These are phyloP conservation scores for Cryptococcus hybrid DNA, from an alignment of 1,284 basidiomycete genomes.

Conservation along the genomic window DNA sequence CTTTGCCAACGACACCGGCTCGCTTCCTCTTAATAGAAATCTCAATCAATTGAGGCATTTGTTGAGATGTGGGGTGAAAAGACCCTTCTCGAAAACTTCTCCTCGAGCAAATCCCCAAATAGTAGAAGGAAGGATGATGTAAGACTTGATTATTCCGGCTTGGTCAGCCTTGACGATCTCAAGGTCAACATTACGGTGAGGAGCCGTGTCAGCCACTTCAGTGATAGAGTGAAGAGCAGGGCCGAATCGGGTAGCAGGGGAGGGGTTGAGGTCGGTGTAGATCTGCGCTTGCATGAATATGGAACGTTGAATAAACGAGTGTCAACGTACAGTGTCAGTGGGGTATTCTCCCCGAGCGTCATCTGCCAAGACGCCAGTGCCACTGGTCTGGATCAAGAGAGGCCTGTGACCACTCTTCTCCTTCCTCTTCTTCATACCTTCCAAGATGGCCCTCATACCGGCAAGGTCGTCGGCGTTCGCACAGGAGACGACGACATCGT, in stretches of 20 bases:
- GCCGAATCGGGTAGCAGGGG: slow-evolving; percentile 16
- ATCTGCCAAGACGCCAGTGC: slow-evolving; percentile 46
- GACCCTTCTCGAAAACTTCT: slow-evolving; percentile 33
- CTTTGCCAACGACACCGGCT: slow-evolving; percentile 45
- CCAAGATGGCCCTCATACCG: slow-evolving; percentile 39
- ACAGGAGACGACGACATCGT: slow-evolving; percentile 44
- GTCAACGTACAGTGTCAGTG: slow-evolving; percentile 20
- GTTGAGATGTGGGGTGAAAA: slow-evolving; percentile 39
- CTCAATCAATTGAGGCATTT: slow-evolving; percentile 42
- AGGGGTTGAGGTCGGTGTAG: slow-evolving; percentile 39
- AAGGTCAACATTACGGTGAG: slow-evolving; percentile 40
- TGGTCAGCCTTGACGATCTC: slow-evolving; percentile 44
- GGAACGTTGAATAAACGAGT: too few species aligned
- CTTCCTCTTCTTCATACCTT: slow-evolving; percentile 42
- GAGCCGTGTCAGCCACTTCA: slow-evolving; percentile 22
- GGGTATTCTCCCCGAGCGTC: slow-evolving; percentile 30
- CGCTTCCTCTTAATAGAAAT: slow-evolving; percentile 41
- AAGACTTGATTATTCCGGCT: slow-evolving; percentile 37
- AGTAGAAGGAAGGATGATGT: slow-evolving; percentile 49
- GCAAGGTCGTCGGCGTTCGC: slow-evolving; percentile 46
- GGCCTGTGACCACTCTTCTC: slow-evolving; percentile 35
- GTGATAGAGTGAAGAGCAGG: slow-evolving; percentile 42
- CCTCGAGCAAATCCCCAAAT: slow-evolving; percentile 47
- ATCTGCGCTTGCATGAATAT: slow-evolving; percentile 12
- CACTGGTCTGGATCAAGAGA: slow-evolving; percentile 49